phyloP scores from a whole-genome alignment of 129 eudicot species.

The Sambucus nigra region DNA sequence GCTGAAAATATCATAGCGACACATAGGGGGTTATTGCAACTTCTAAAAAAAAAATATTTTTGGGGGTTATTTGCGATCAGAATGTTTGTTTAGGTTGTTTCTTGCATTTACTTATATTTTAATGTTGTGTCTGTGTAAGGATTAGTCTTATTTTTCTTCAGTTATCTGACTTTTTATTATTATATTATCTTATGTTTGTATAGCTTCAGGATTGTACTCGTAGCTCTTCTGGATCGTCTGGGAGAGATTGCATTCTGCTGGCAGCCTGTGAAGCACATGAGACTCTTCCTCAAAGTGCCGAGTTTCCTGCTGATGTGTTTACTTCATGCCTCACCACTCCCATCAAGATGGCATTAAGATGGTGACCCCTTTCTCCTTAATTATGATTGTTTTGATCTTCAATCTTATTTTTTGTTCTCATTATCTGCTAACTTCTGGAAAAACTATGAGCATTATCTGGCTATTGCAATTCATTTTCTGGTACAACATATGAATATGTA shows the following conservation, averaged over 20 bases:
- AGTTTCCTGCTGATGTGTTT: constrained; percentile 95
- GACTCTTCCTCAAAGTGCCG: constrained; percentile 93
- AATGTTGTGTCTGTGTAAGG: too few species aligned
- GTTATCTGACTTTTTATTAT: constrained; percentile 2
- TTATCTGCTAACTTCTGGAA: neutral
- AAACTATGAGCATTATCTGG: neutral
- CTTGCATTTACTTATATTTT: too few species aligned
- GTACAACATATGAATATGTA: neutral
- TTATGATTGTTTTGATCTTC: neutral
- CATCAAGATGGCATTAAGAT: constrained; percentile 95
- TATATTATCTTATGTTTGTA: neutral
- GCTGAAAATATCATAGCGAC: too few species aligned
- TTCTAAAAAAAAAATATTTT: too few species aligned
- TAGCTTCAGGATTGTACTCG: constrained; percentile 71
- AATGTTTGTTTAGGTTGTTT: too few species aligned
- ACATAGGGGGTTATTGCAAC: too few species aligned
- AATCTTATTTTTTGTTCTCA: neutral
- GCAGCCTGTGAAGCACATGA: constrained; percentile 99
- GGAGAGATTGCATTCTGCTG: constrained; percentile 77
- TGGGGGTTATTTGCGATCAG: too few species aligned
- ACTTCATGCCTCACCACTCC: constrained; percentile 99
- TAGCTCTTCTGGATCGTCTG: constrained; percentile 59
- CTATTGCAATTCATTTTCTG: neutral
- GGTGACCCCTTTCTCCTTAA: constrained; percentile 30
- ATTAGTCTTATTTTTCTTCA: neutral